Evolutionary conservation across 148 eudicot genomes (phyloP).

Genomic region (Dysphania ambrosioides): DNA sequence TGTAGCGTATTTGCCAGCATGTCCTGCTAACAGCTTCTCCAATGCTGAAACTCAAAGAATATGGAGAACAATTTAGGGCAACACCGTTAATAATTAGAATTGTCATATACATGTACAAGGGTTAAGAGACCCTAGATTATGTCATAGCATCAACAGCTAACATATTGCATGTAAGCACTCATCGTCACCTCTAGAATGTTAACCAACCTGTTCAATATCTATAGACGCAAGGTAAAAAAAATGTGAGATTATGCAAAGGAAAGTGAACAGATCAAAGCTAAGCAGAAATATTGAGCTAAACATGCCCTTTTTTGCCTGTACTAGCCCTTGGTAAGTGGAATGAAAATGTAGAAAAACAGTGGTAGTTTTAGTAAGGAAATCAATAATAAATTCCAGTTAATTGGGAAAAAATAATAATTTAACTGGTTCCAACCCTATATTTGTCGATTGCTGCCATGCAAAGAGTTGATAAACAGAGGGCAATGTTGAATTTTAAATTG

Average conservation of each 20-base stretch:
- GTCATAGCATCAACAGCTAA: background rate
- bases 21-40: constrained; percentile 58
- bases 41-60: constrained; percentile 48
- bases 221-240: too few relatives aligned
- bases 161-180: background rate
- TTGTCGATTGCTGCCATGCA: too few relatives aligned
- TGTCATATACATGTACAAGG: background rate
- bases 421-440: too few relatives aligned
- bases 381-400: too few relatives aligned
- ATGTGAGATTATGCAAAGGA: background rate
- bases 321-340: background rate
- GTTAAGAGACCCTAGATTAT: background rate
- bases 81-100: background rate
- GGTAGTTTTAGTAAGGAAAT: background rate
- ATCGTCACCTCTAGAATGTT: background rate
- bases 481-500: too few relatives aligned
- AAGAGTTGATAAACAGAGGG: too few relatives aligned
- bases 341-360: background rate
- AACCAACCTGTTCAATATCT: background rate
- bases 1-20: constrained; percentile 88
- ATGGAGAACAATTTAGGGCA: background rate
- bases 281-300: background rate
- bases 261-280: background rate
- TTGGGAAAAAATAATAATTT: too few relatives aligned
- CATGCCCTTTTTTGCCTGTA: background rate